phyloP scores from a whole-genome alignment of 257 asterid genomes.

The Nicotiana benthamiana region DNA sequence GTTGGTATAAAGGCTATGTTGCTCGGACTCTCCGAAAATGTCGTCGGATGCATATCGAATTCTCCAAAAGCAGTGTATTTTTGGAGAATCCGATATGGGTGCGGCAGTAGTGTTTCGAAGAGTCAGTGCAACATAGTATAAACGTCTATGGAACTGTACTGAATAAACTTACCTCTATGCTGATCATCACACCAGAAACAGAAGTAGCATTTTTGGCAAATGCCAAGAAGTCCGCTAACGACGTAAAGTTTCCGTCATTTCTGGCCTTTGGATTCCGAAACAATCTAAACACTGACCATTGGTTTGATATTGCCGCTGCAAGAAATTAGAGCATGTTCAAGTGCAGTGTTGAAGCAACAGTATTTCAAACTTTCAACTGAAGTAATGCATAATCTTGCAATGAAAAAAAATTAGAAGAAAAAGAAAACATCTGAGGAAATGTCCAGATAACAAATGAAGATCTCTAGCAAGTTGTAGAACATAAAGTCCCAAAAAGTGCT shows the following conservation, averaged over 20 bases:
- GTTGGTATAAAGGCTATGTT: not conserved
- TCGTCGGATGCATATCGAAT: no score
- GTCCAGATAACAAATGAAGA: not conserved
- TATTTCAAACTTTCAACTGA: not conserved
- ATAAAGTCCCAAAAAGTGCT: not conserved
- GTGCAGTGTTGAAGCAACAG: not conserved
- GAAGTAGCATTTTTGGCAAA: slow-evolving; percentile 51
- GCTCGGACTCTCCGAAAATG: not conserved
- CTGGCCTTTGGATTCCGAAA: slow-evolving; percentile 45
- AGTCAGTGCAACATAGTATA: not conserved
- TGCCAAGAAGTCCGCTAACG: slow-evolving; percentile 51
- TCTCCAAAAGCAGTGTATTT: no score
- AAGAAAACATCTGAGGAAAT: not conserved
- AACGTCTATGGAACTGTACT: slow-evolving; percentile 3
- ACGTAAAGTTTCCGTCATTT: slow-evolving; percentile 33
- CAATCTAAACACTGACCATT: slow-evolving; percentile 16
- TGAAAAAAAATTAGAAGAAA: not conserved
- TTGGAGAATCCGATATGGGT: no score
- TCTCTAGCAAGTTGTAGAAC: not conserved
- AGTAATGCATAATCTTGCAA: not conserved
- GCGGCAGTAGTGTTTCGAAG: no score
- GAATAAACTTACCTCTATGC: slow-evolving; percentile 51
- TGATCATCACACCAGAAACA: slow-evolving; percentile 61
- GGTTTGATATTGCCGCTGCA: slow-evolving; percentile 58
- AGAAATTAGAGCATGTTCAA: slow-evolving; percentile 13